Percentiles rank a stretch among this genome's conserved stretches.
These are phyloP conservation scores for Thelonectria discophora DNA, from an alignment of 2,329 filamentous ascomycete species.

Conservation along the genomic window DNA sequence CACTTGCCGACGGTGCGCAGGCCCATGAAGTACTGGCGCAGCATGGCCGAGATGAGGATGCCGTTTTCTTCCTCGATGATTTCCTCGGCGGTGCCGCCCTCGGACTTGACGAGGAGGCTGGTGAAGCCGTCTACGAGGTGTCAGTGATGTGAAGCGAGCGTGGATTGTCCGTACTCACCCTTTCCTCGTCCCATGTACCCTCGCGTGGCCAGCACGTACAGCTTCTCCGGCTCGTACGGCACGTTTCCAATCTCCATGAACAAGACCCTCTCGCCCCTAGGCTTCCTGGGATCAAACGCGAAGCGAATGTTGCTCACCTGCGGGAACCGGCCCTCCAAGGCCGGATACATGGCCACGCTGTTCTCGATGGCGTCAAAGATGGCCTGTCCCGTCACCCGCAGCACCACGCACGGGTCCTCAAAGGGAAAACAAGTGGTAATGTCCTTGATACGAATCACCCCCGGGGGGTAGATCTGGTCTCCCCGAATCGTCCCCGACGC, in stretches of 20 bases:
- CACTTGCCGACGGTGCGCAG: constrained; percentile 83
- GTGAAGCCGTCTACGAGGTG: constrained; percentile 74
- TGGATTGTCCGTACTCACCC: constrained; percentile 45
- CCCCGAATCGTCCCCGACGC: constrained; percentile 86
- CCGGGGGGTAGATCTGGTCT: constrained; percentile 87
- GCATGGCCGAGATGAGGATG: constrained; percentile 83
- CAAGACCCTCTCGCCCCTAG: constrained; percentile 69
- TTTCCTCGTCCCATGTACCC: constrained; percentile 92
- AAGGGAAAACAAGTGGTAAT: constrained; percentile 93
- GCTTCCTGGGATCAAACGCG: constrained; percentile 71
- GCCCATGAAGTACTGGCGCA: constrained; percentile 91
- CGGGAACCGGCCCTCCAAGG: constrained; percentile 83
- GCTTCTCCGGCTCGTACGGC: constrained; percentile 67
- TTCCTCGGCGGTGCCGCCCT: constrained; percentile 80
- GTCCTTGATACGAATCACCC: constrained; percentile 79
- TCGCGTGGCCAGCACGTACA: constrained; percentile 80
- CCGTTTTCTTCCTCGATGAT: constrained; percentile 88
- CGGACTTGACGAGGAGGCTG: constrained; percentile 76
- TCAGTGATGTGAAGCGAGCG: constrained; percentile 20
- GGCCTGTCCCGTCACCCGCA: constrained; percentile 75
- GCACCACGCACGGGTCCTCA: constrained; percentile 85
- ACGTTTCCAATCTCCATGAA: constrained; percentile 68
- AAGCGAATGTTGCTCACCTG: constrained; percentile 88
- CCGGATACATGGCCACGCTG: constrained; percentile 80
- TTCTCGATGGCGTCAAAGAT: constrained; percentile 87